Conservation (phyloP, 306 rosid species). For the Quercus variabilis region DNA sequence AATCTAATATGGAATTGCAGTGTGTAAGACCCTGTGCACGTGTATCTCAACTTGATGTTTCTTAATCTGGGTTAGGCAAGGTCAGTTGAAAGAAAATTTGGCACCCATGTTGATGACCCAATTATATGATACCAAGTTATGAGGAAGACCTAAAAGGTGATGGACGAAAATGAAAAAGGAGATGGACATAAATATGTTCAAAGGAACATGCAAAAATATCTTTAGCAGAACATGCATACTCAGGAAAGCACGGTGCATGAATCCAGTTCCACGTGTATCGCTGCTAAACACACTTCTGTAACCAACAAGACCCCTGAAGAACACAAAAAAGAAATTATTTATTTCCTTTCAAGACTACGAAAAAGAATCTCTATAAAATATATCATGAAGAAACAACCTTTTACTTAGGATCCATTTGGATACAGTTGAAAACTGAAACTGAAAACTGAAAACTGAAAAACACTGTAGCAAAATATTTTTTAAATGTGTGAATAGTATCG, state of each 20-base stretch:
- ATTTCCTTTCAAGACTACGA: neutral
- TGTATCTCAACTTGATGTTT: too few species aligned
- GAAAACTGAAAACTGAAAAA: too few species aligned
- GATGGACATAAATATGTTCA: neutral
- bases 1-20: too few species aligned
- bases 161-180: neutral
- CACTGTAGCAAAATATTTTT: too few species aligned
- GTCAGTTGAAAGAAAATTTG: neutral
- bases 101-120: neutral
- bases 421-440: too few species aligned
- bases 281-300: constrained; percentile 97
- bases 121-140: neutral
- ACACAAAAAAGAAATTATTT: constrained; percentile 2
- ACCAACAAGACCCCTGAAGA: constrained; percentile 95
- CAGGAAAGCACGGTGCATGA: constrained; percentile 96
- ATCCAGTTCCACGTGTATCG: constrained; percentile 99
- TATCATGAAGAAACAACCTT: neutral
- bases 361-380: neutral
- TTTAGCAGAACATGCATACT: constrained; percentile 44
- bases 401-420: too few species aligned
- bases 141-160: neutral
- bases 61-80: too few species aligned
- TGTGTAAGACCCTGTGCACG: too few species aligned
- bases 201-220: neutral
- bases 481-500: too few species aligned